Base-by-base conservation (phyloP, 495 filamentous ascomycete species). In the Hypoxylon trugodes region DNA sequence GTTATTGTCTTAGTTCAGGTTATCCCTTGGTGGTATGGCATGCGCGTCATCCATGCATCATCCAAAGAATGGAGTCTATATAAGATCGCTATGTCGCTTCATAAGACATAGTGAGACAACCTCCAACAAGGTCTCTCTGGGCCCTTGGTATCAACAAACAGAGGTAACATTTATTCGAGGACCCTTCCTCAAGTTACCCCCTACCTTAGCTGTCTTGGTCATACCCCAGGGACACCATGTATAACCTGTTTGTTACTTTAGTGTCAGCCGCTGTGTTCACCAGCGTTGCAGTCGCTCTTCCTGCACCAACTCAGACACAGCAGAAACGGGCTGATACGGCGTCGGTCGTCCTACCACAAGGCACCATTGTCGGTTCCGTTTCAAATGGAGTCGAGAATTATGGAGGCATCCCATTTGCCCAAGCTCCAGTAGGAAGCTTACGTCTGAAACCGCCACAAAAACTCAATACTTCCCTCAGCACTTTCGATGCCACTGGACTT, bases 361-460 rank as follows among this genome's bases (percentile, higher is more conserved):
- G 84, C 41, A 84, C 79, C 12, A 69, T 87, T 9, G 67, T 86
- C n/a, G 86, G 85, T 35, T 53, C 72, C 38, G 22, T 71, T 68
- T 1, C 56, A 32, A 21, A 36, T 12, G 70, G 66, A 10, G 66
- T 82, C 6, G 81, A 83, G 59, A 73, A 71, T 46, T 83, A 79
- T 62, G 76, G 73, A 16, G 80, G 79, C 40, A 82, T 83, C 32
- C 81, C 81, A 10, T 83, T 76, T 50, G 81, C 77, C 16, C 52
- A 75, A 18, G 66, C 81, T 12, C 81, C 81, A 3, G 65, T 63
- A 13, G 79, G 79, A n/a, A 54, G 64, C 12, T 63, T 77, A 4
- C 76, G 80, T 3, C 78, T 83, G 25, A 71, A 66, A 45, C 75
- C 77, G 9, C 78, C 81, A 6, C 74, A 77, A 51, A 73, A 69